A percentile compares a stretch with the other conserved stretches of the same genome.
Evolutionary conservation across 2,329 filamentous ascomycete species (phyloP).

Genomic region (Colletotrichum australisinense): DNA sequence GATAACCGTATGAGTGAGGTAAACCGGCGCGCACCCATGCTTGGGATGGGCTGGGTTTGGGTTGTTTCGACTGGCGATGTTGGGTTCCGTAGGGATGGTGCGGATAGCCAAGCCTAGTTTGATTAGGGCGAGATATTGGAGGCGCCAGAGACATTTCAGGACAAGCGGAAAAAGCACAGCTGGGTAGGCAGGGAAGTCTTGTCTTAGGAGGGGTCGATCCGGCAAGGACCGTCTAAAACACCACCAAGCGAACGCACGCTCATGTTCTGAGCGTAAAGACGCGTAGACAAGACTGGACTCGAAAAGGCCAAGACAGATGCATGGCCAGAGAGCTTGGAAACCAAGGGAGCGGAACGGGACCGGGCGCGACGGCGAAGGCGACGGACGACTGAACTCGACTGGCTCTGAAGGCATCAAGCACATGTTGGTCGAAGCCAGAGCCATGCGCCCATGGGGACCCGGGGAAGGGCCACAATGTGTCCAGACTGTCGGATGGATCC

Average conservation of each 20-base stretch:
- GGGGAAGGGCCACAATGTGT: neutral
- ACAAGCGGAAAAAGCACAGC: slow-evolving; percentile 26
- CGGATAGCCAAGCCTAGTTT: slow-evolving; percentile 13
- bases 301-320: slow-evolving; percentile 8
- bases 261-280: slow-evolving; percentile 7
- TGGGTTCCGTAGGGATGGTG: slow-evolving; percentile 29
- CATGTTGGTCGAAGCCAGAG: neutral
- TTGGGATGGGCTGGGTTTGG: slow-evolving; percentile 14
- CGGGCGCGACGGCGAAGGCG: slow-evolving; percentile 2
- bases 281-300: neutral
- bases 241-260: neutral
- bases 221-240: slow-evolving; percentile 11
- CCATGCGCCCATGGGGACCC: neutral
- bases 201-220: neutral
- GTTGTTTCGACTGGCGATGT: neutral
- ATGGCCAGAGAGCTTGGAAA: neutral
- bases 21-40: slow-evolving; percentile 1
- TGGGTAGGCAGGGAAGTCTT: slow-evolving; percentile 22
- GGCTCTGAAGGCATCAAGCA: neutral
- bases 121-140: slow-evolving; percentile 35
- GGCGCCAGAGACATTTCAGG: slow-evolving; percentile 32
- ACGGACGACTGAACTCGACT: slow-evolving; percentile 8
- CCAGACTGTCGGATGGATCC: neutral
- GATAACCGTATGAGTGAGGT: neutral
- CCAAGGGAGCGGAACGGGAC: slow-evolving; percentile 30